Conservation (phyloP, 2,329 filamentous ascomycete species). For the Colletotrichum zoysiae region DNA sequence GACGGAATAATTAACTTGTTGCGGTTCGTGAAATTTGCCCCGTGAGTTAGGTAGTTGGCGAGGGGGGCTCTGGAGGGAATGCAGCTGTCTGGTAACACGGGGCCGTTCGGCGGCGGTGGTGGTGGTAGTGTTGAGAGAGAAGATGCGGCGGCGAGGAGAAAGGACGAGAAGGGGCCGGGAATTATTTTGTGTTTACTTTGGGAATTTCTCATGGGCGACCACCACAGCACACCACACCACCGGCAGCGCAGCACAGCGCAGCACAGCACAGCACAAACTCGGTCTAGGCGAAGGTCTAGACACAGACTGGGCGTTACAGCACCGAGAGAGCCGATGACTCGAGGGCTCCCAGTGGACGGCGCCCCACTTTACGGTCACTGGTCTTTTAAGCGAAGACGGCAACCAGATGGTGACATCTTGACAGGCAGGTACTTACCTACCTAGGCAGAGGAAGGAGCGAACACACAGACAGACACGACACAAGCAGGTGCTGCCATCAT, state of each 20-base stretch:
- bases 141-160: slow-evolving; percentile 20
- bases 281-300: not conserved
- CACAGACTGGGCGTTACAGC: not conserved
- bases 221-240: not conserved
- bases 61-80: not conserved
- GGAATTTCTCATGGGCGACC: slow-evolving; percentile 27
- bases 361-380: slow-evolving; percentile 26
- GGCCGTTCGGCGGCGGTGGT: slow-evolving; percentile 13
- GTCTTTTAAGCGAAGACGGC: slow-evolving; percentile 19
- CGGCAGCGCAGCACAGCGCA: no score
- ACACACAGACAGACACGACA: slow-evolving; percentile 6
- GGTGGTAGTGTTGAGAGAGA: slow-evolving; percentile 17
- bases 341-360: not conserved
- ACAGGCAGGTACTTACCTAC: slow-evolving; percentile 16
- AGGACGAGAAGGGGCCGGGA: slow-evolving; percentile 26
- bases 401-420: slow-evolving; percentile 34
- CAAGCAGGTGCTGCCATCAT: no score
- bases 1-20: slow-evolving; percentile 13
- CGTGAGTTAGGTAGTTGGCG: slow-evolving; percentile 17
- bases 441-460: not conserved
- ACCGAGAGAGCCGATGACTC: not conserved
- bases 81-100: slow-evolving; percentile 25
- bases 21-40: slow-evolving; percentile 11
- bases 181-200: slow-evolving; percentile 42
- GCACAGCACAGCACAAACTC: not conserved